A percentile compares a stretch with the other conserved stretches of the same genome.
Evolutionary conservation across 176 grass and related monocot species (phyloP).

Genomic region (Lolium multiflorum): DNA sequence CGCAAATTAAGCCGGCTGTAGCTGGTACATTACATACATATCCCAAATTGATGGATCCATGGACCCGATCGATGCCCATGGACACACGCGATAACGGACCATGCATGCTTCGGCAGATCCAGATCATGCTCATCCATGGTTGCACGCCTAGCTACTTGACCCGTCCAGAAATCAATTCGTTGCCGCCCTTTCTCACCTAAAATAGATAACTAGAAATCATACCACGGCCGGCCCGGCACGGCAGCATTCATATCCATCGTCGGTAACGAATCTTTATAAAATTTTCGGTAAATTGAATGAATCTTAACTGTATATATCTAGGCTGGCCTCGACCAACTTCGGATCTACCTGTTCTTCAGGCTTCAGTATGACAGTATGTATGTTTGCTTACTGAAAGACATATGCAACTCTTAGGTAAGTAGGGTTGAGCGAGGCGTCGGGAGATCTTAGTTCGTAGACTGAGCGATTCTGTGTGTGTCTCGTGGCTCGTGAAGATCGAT

Average conservation of each 20-base stretch:
- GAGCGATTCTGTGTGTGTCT: not conserved
- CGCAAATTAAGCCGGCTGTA: not conserved
- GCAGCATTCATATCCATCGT: not conserved
- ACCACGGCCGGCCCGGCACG: not conserved
- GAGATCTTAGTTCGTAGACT: not conserved
- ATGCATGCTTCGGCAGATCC: conserved; percentile 3
- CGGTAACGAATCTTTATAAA: no score
- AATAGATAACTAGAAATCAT: not conserved
- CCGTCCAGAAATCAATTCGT: not conserved
- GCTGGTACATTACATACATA: not conserved
- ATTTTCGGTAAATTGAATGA: not conserved
- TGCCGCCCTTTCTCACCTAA: not conserved
- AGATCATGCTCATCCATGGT: conserved; percentile 1
- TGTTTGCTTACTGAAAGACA: not conserved
- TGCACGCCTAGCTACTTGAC: not conserved
- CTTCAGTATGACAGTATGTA: not conserved
- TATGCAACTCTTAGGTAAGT: no score
- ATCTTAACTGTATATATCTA: not conserved
- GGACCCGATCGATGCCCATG: not conserved
- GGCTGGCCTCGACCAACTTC: not conserved
- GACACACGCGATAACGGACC: conserved; percentile 2
- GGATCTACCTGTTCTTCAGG: not conserved
- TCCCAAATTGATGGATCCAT: not conserved
- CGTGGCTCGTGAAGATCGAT: not conserved
- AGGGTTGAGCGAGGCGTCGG: no score